phyloP scores from a whole-genome alignment of 2,329 filamentous ascomycete species.

The Colletotrichum tamarilloi region DNA sequence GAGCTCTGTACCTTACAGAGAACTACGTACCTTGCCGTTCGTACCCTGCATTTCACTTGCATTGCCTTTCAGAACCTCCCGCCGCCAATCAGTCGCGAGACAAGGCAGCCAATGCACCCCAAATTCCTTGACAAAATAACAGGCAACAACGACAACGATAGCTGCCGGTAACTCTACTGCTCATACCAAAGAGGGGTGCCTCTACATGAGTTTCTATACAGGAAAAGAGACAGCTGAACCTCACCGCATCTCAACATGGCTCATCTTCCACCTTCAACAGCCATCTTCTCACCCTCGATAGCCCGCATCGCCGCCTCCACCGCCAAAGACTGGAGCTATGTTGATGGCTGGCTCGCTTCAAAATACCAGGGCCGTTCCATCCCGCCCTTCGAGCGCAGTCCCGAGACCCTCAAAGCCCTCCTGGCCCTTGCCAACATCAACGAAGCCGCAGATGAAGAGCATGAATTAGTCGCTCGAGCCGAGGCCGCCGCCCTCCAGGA shows the following conservation, averaged over 20 bases:
- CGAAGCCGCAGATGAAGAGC: constrained; percentile 81
- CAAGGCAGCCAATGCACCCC: background rate
- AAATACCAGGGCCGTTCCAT: constrained; percentile 73
- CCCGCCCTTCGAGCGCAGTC: constrained; percentile 86
- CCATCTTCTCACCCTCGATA: constrained; percentile 75
- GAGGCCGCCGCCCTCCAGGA: constrained; percentile 70
- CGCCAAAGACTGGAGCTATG: constrained; percentile 90
- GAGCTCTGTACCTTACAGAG: background rate
- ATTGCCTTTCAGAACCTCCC: background rate
- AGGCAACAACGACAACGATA: background rate
- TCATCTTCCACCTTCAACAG: constrained; percentile 53
- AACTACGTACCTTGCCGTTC: background rate
- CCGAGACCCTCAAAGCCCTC: constrained; percentile 81
- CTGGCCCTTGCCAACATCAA: constrained; percentile 80
- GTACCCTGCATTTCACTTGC: background rate
- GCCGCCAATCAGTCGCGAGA: background rate
- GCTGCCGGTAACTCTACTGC: background rate
- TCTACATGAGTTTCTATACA: background rate
- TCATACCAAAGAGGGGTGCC: background rate
- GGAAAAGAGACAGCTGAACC: background rate
- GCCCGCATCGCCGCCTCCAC: constrained; percentile 82
- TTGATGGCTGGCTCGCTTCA: constrained; percentile 83
- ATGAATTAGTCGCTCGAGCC: constrained; percentile 65
- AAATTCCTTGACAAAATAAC: background rate
- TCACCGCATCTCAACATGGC: constrained; percentile 45